Evolutionary conservation across 805 yeast species (phyloP), one percentile per base, ranked within the genome.

Genomic region (Candida methanosorbosa): DNA sequence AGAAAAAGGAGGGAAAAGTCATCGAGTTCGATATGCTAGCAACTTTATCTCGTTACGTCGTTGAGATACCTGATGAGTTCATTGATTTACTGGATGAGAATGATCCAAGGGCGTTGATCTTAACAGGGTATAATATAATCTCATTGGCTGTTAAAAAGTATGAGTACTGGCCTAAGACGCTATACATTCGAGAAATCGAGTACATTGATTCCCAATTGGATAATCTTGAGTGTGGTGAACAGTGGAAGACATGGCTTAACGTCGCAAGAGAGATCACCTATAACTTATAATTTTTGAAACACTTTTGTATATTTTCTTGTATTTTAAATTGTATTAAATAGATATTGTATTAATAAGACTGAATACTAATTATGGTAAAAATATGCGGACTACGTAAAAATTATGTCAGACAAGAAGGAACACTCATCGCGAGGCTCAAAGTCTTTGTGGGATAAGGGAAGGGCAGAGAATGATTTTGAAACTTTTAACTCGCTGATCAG

Each of bases 11-110:
- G 15, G 14, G 11, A 11, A 34, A 39, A 12, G 30, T 21, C 18
- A 26, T 47, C 18, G 50, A 45, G 36, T 40, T 30, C 22, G 53
- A 46, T 18, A 48, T 49, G 52, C 37, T 30, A 22, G 52, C 44
- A 14, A 48, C 51, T 4, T 24, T 46, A 18, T 39, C 46, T 2
- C 33, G 54, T 12, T 48, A 38, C 37, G 38, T 41, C 12, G 39
- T 44, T 16, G 48, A 46, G 19, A 25, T 46, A n/a, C 52, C 54
- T 1, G 44, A 37, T 9, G 23, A 12, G 26, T 45, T 44, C 18
- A 33, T 42, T 3, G 45, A 39, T 2, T 20, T 45, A 27, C 32
- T 40, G 32, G 48, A 43, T 11, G 35, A 34, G 23, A 32, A 34
- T n/a, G 51, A 47, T 20, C 51, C 51, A 5, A 40, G 49, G 13